phyloP scores from a whole-genome alignment of 176 grass and related monocot species.

The Rhipidocladum racemiflorum region DNA sequence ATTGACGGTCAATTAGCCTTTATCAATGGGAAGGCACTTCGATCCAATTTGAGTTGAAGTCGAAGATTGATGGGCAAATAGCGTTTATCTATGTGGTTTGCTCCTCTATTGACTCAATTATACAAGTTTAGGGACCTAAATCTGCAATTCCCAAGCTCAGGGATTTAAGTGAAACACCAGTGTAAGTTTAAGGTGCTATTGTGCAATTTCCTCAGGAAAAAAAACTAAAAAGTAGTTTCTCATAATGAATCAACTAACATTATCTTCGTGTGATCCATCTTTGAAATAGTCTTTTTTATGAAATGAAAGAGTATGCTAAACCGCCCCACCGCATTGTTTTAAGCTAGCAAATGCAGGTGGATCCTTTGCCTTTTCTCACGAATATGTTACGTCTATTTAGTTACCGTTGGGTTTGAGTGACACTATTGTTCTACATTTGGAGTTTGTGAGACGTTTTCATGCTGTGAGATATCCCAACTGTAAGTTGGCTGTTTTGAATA shows the following conservation, averaged over 20 bases:
- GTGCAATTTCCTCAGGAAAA: background rate
- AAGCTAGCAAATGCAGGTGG: too few relatives aligned
- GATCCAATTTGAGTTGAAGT: background rate
- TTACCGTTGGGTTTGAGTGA: background rate
- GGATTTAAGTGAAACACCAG: background rate
- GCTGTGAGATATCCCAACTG: background rate
- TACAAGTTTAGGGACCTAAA: background rate
- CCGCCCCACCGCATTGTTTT: too few relatives aligned
- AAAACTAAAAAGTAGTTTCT: background rate
- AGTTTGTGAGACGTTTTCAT: background rate
- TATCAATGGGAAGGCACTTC: background rate
- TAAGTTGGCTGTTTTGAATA: background rate
- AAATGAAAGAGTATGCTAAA: too few relatives aligned
- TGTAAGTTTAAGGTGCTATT: background rate
- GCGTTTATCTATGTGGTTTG: too few relatives aligned
- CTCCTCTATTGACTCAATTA: background rate
- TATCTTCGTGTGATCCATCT: background rate
- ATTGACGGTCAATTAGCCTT: background rate
- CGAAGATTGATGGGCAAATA: too few relatives aligned
- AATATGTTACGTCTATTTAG: background rate
- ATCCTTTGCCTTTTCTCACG: background rate
- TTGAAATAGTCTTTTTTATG: background rate
- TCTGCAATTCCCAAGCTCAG: background rate
- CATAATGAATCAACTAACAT: background rate
- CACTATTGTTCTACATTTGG: background rate